Evolutionary conservation across 805 yeast species (phyloP).

Genomic region (Yarrowia sp.): DNA sequence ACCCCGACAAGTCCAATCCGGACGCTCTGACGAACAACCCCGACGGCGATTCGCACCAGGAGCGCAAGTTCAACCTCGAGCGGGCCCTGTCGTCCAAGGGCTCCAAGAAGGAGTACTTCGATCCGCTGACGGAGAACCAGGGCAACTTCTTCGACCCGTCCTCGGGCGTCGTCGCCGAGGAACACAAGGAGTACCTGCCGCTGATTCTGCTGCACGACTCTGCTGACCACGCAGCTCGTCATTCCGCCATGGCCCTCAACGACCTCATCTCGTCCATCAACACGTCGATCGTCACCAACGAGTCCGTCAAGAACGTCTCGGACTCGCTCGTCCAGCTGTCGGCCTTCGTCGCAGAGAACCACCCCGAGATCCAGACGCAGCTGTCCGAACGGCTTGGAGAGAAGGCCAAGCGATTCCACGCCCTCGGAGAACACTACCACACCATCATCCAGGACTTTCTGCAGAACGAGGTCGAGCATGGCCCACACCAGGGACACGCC

Average conservation of each 20-base stretch:
- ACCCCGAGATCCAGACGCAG: constrained; percentile 28
- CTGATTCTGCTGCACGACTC: constrained; percentile 35
- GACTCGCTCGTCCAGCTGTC: constrained; percentile 29
- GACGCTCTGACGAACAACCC: constrained; percentile 8
- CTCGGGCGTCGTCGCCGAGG: constrained; percentile 32
- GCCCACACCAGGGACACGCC: constrained; percentile 25
- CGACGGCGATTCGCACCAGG: constrained; percentile 14
- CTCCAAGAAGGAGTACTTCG: neutral
- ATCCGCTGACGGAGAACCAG: constrained; percentile 28
- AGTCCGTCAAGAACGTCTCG: constrained; percentile 31
- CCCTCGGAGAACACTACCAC: constrained; percentile 27
- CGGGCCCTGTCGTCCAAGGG: constrained; percentile 7
- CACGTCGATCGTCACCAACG: constrained; percentile 33
- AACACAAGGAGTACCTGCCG: constrained; percentile 34
- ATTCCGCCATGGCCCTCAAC: constrained; percentile 34
- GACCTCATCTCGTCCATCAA: constrained; percentile 35
- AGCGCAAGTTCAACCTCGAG: constrained; percentile 8
- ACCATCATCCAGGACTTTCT: constrained; percentile 21
- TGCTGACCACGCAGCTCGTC: constrained; percentile 32
- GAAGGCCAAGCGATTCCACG: constrained; percentile 29
- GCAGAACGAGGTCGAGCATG: constrained; percentile 18
- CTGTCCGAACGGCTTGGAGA: constrained; percentile 28
- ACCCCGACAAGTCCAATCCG: constrained; percentile 11
- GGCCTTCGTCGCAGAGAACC: constrained; percentile 18
- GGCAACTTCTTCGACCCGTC: constrained; percentile 33